Evolutionary conservation across 345 rosid species (phyloP).

Genomic region (Arabidopsis arenosa): DNA sequence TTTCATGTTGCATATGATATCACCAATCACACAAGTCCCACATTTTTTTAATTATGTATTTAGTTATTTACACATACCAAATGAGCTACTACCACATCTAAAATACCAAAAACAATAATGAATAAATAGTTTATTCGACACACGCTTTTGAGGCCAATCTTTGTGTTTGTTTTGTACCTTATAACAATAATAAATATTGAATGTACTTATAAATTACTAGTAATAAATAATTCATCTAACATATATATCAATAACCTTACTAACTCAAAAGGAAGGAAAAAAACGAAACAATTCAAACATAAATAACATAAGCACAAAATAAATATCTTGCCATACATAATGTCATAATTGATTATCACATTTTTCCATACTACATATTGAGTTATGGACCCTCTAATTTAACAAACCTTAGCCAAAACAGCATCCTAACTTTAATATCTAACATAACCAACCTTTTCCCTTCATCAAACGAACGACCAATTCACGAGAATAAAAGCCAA

Average conservation of each 20-base stretch:
- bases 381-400: constrained; percentile 14
- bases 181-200: too few relatives aligned
- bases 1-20: not conserved
- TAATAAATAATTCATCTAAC: too few relatives aligned
- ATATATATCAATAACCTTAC: not conserved
- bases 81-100: not conserved
- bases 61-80: not conserved
- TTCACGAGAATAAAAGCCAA: constrained; percentile 77
- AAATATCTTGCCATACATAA: constrained; percentile 15
- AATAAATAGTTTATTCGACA: not conserved
- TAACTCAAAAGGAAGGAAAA: not conserved
- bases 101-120: not conserved
- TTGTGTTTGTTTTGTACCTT: too few relatives aligned
- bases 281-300: not conserved
- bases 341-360: constrained; percentile 23
- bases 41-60: too few relatives aligned
- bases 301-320: constrained; percentile 26
- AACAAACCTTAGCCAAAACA: constrained; percentile 25
- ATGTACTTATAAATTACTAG: not conserved
- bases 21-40: not conserved
- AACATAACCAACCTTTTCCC: constrained; percentile 20
- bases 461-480: constrained; percentile 83
- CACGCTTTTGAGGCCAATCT: too few relatives aligned
- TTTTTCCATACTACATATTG: constrained; percentile 12
- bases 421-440: constrained; percentile 35